A percentile compares a stretch with the other conserved stretches of the same genome.
Evolutionary conservation across 2,329 filamentous ascomycete species (phyloP).

Genomic region (Anthostomella pinea): DNA sequence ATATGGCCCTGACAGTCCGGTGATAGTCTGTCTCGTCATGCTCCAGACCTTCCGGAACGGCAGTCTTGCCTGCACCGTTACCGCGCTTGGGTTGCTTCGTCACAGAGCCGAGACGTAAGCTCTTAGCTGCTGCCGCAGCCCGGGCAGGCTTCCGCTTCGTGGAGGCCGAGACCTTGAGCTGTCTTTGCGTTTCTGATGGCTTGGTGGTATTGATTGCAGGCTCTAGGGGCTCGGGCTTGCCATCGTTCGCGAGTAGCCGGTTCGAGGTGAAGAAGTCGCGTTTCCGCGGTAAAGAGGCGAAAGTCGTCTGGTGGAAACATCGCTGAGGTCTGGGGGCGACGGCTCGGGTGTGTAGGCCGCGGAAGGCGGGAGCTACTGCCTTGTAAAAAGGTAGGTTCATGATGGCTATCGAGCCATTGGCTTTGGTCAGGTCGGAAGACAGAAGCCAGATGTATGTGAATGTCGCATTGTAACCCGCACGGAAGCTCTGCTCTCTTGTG

Average conservation of each 20-base stretch:
- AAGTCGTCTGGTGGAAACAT: conserved; percentile 46
- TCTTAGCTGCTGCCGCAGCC: conserved; percentile 54
- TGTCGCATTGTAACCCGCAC: too few relatives aligned
- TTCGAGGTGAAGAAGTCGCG: conserved; percentile 67
- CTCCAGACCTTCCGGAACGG: conserved; percentile 22
- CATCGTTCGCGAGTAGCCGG: conserved; percentile 45
- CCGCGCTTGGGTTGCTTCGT: conserved; percentile 60
- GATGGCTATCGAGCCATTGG: conserved; percentile 24
- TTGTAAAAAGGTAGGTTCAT: conserved; percentile 29
- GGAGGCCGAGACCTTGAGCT: conserved; percentile 22
- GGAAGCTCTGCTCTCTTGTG: too few relatives aligned
- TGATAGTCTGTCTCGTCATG: conserved; percentile 41
- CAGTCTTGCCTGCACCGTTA: conserved; percentile 40
- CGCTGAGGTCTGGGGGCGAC: conserved; percentile 32
- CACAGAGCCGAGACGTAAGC: conserved; percentile 77
- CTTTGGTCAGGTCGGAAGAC: too few relatives aligned
- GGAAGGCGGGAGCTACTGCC: conserved; percentile 19
- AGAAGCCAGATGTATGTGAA: too few relatives aligned
- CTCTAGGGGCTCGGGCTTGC: conserved; percentile 20
- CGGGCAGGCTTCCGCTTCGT: conserved; percentile 47
- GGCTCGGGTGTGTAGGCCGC: conserved; percentile 28
- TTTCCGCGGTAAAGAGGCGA: conserved; percentile 48
- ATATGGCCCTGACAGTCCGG: conserved; percentile 54
- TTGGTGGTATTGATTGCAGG: conserved; percentile 1
- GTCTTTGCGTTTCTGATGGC: conserved; percentile 4